Base-by-base conservation (phyloP, 345 rosid genomes). In the Camelina laxa region DNA sequence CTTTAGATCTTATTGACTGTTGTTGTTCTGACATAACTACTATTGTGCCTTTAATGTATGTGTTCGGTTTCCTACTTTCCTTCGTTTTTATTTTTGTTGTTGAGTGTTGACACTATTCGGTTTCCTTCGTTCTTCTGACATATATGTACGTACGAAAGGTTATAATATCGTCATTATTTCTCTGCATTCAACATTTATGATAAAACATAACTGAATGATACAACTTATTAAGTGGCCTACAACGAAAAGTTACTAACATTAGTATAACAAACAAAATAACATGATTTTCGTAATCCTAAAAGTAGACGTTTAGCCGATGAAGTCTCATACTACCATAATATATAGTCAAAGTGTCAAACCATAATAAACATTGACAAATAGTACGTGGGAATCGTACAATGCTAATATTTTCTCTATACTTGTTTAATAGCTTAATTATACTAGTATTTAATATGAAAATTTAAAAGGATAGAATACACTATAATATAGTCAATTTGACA, bases 1-100 rank as follows among this genome's bases (percentile, higher is more conserved):
- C 16, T 44, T 65, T 65, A 45, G 21, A 69, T 69, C 27, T 20
- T 19, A 22, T 53, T 73, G 4, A 22, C 33, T 73, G 48, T 44
- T 73, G 48, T 44, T 42, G 19, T 31, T 64, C 77, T 73, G 70
- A 73, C 65, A 73, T 31, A 73, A 33, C 17, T 44, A 65, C 65
- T 54, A 54, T 64, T 73, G 49, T 44, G 65, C 57, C 48, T 64
- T 73, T 36, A 44, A 48, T 33, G 36, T 33, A 24, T 24, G 27
- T 15, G 55, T 41, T 51, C 21, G 53, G 61, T 61, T 24, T 24
- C 27, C 27, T 24, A 24, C 27, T 24, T 24, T 24, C 27, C 27
- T 24, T 24, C 24, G 24, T 22, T 22, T 22, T n/a, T n/a, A n/a
- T n/a, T 22, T 22, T 22, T 22, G 24, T 22, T 22, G 24, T 22